Evolutionary conservation across 2,329 filamentous ascomycete genomes (phyloP).

Genomic region (Ophiocordyceps camponoti-floridani): DNA sequence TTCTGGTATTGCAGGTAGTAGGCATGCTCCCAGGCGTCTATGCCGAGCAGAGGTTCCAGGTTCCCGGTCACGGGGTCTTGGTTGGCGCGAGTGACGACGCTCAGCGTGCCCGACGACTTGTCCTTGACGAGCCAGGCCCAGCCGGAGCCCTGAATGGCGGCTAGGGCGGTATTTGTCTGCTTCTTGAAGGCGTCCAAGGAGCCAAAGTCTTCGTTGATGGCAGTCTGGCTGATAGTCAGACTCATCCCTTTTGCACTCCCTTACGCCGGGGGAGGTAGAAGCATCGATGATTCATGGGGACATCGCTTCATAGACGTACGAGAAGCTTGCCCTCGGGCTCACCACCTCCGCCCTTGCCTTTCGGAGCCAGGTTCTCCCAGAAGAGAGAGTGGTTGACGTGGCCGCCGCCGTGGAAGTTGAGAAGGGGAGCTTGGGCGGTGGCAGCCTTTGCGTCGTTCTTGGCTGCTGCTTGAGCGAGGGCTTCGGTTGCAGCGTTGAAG

Average conservation of each 20-base stretch:
- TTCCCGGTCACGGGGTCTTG: constrained; percentile 79
- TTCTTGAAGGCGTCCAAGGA: constrained; percentile 45
- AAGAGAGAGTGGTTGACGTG: constrained; percentile 79
- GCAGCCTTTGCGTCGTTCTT: constrained; percentile 39
- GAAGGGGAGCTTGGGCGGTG: constrained; percentile 29
- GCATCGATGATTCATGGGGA: constrained; percentile 21
- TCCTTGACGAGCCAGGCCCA: constrained; percentile 83
- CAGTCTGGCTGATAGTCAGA: constrained; percentile 14
- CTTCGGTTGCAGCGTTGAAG: constrained; percentile 64
- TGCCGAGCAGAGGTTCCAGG: constrained; percentile 65
- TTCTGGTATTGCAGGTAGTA: constrained; percentile 96
- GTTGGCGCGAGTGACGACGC: constrained; percentile 59
- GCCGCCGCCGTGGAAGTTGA: constrained; percentile 72
- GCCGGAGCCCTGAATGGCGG: constrained; percentile 69
- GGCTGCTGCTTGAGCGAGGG: constrained; percentile 45
- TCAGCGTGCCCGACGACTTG: constrained; percentile 40
- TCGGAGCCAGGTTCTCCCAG: constrained; percentile 65
- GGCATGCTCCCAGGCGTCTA: constrained; percentile 93
- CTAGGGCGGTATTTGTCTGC: constrained; percentile 48
- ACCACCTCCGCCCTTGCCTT: constrained; percentile 42
- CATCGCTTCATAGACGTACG: constrained; percentile 12
- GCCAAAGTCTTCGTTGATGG: constrained; percentile 51
- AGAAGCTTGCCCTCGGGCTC: constrained; percentile 44
- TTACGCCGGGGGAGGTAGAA: no score
- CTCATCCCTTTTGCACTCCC: background rate